A percentile compares a stretch with the other conserved stretches of the same genome.
phyloP scores from a whole-genome alignment of 1,284 basidiomycete genomes.

The Pyrrhoderma noxium region DNA sequence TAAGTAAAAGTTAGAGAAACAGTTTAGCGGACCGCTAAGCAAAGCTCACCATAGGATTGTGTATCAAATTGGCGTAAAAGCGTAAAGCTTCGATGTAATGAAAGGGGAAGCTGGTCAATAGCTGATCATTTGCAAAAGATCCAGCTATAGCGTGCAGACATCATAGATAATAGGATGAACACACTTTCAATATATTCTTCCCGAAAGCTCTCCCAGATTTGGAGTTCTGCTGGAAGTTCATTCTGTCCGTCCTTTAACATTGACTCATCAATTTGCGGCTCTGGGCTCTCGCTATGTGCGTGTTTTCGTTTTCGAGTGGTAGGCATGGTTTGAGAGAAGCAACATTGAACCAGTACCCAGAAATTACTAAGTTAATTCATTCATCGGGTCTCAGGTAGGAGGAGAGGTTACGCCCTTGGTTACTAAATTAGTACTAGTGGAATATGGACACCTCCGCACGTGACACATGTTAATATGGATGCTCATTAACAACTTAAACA shows the following conservation, averaged over 20 bases:
- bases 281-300: neutral
- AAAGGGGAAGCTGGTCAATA: constrained; percentile 81
- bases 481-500: neutral
- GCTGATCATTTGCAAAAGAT: constrained; percentile 35
- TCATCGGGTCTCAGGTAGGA: too few species aligned
- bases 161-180: constrained; percentile 11
- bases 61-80: constrained; percentile 79
- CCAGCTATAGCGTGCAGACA: neutral
- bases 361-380: too few species aligned
- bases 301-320: constrained; percentile 13
- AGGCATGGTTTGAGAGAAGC: neutral
- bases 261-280: neutral
- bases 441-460: too few species aligned
- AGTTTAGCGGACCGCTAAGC: too few species aligned
- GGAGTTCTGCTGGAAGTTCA: constrained; percentile 41
- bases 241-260: too few species aligned
- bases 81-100: constrained; percentile 72
- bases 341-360: neutral
- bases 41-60: constrained; percentile 49
- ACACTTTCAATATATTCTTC: constrained; percentile 75
- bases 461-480: neutral
- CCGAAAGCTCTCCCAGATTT: constrained; percentile 68
- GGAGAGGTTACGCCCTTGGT: too few species aligned
- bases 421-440: too few species aligned
- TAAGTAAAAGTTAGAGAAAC: too few species aligned